Evolutionary conservation across 805 yeast genomes (phyloP).

Genomic region (Nematodospora valgi): DNA sequence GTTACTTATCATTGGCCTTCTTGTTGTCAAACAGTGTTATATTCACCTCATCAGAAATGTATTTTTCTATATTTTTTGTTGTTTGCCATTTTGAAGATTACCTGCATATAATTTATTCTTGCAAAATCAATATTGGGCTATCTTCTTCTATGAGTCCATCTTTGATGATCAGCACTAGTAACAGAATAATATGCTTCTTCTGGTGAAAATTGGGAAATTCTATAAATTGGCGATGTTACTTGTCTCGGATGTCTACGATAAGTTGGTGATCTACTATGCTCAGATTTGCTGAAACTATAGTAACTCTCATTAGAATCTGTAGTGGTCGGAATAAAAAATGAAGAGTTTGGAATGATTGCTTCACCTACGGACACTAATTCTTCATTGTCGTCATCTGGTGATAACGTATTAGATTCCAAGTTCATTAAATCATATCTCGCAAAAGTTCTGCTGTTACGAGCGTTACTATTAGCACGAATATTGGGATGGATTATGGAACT

Average conservation of each 20-base stretch:
- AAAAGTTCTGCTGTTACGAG: slow-evolving; percentile 2
- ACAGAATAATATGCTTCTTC: neutral
- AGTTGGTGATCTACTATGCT: slow-evolving; percentile 3
- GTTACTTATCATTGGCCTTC: slow-evolving; percentile 16
- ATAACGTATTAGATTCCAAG: slow-evolving; percentile 7
- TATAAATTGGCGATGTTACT: slow-evolving; percentile 7
- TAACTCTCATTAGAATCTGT: slow-evolving; percentile 9
- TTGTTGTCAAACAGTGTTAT: neutral
- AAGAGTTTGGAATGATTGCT: neutral
- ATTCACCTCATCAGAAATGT: slow-evolving; percentile 2
- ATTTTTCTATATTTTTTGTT: slow-evolving; percentile 1
- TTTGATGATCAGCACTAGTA: slow-evolving; percentile 1
- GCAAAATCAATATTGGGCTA: slow-evolving; percentile 2
- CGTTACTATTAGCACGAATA: neutral
- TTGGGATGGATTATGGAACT: slow-evolving; percentile 9
- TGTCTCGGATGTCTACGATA: neutral
- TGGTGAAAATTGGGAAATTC: no score
- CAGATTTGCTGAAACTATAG: slow-evolving; percentile 9
- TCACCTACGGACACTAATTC: neutral
- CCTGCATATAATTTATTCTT: slow-evolving; percentile 1
- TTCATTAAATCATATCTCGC: slow-evolving; percentile 10
- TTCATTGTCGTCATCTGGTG: slow-evolving; percentile 7
- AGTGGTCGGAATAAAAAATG: neutral
- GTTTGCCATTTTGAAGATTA: neutral
- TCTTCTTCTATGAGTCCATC: slow-evolving; percentile 4